Evolutionary conservation across 75 land plant species (phyloP).

Genomic region (Pinus taeda): DNA sequence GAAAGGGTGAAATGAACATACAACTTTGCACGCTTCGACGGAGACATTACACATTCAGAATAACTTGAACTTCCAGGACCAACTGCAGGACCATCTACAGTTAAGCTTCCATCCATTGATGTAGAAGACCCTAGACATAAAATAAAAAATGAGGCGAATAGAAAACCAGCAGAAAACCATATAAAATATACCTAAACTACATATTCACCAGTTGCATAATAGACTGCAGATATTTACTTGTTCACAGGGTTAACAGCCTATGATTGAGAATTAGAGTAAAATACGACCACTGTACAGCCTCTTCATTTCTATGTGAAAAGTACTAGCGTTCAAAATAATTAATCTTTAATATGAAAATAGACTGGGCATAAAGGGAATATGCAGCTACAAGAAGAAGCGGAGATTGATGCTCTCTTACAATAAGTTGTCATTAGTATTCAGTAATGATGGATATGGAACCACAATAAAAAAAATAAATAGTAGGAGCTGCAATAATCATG

Average conservation of each 20-base stretch:
- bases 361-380: background rate
- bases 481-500: too few relatives aligned
- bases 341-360: background rate
- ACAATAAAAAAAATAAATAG: too few relatives aligned
- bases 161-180: background rate
- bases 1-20: conserved; percentile 19
- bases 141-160: background rate
- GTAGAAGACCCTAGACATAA: conserved; percentile 13
- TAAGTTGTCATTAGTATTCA: too few relatives aligned
- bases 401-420: background rate
- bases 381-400: background rate
- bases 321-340: background rate
- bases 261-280: background rate
- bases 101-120: conserved; percentile 1
- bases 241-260: background rate
- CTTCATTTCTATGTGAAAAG: background rate
- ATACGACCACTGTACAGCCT: background rate
- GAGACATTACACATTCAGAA: conserved; percentile 22
- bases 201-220: background rate
- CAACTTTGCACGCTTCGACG: conserved; percentile 32
- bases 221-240: background rate
- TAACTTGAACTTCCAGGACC: conserved; percentile 14
- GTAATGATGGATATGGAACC: too few relatives aligned
- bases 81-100: conserved; percentile 21
- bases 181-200: background rate